Percentiles rank a stretch among this genome's conserved stretches.
Conservation (phyloP, 1,284 basidiomycete genomes). For the Vanrija humicola region DNA sequence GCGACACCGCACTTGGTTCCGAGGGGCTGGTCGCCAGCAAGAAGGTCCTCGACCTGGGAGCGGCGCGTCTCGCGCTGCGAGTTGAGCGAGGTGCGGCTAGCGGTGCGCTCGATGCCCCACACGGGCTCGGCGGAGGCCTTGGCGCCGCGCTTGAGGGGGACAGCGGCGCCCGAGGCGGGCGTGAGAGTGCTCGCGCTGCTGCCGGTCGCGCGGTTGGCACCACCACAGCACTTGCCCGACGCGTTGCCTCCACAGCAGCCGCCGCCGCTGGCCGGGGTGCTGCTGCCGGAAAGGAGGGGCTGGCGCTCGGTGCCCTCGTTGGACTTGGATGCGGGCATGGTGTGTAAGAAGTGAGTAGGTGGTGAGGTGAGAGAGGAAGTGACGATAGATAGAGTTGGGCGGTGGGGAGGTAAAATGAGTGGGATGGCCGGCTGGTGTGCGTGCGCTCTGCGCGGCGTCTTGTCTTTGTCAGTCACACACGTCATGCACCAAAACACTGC, state of each 20-base stretch:
- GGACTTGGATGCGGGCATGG: neutral
- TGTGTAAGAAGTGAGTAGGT: neutral
- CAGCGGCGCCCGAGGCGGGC: slow-evolving; percentile 5
- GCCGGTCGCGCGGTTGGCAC: neutral
- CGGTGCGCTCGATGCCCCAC: slow-evolving; percentile 17
- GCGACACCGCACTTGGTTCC: slow-evolving; percentile 40
- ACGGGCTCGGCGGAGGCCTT: slow-evolving; percentile 8
- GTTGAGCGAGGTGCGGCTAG: slow-evolving; percentile 10
- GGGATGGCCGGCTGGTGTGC: neutral
- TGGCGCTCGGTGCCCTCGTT: neutral
- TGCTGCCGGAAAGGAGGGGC: slow-evolving; percentile 1
- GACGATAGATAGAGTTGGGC: neutral
- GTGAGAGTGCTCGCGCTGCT: neutral
- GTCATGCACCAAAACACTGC: no score
- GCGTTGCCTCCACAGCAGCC: slow-evolving; percentile 16
- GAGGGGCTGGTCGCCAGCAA: slow-evolving; percentile 37
- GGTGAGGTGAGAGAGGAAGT: neutral
- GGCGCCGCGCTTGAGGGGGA: slow-evolving; percentile 17
- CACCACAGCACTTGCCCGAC: slow-evolving; percentile 18
- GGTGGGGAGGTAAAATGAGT: neutral
- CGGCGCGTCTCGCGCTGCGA: slow-evolving; percentile 10
- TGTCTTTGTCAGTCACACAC: no score
- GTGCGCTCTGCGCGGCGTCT: neutral
- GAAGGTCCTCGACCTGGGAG: slow-evolving; percentile 24
- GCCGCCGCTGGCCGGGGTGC: slow-evolving; percentile 10